Evolutionary conservation across 176 grass and related monocot species (phyloP).

Genomic region (Juncus inflexus): DNA sequence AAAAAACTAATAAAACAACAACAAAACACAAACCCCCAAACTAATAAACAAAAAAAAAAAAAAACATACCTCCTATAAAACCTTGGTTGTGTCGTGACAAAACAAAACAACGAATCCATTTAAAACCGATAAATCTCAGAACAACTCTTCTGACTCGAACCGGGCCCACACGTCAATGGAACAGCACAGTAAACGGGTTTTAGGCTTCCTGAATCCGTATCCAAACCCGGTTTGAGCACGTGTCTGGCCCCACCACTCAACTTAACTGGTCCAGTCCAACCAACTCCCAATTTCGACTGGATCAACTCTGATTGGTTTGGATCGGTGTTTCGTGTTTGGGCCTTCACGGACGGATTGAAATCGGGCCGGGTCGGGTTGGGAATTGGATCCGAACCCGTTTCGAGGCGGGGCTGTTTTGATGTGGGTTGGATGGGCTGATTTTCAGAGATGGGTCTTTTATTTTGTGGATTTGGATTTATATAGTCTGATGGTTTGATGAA

Average conservation of each 20-base stretch:
- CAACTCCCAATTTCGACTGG: not conserved
- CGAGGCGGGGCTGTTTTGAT: not conserved
- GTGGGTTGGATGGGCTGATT: not conserved
- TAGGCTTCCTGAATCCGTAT: slow-evolving; percentile 10
- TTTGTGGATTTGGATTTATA: slow-evolving; percentile 21
- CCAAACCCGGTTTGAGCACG: slow-evolving; percentile 16
- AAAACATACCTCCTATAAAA: slow-evolving; percentile 2
- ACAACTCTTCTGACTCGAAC: slow-evolving; percentile 14
- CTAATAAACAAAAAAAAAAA: slow-evolving; percentile 13
- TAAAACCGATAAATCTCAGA: slow-evolving; percentile 22
- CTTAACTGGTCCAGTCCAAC: slow-evolving; percentile 22
- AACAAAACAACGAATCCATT: slow-evolving; percentile 2
- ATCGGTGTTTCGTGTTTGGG: slow-evolving; percentile 13
- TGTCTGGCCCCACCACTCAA: slow-evolving; percentile 26
- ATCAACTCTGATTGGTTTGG: not conserved
- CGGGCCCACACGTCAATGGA: slow-evolving; percentile 1
- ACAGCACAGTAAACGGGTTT: slow-evolving; percentile 12
- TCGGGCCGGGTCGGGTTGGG: slow-evolving; percentile 5
- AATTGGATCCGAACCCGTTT: slow-evolving; percentile 1
- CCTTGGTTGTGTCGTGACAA: too few relatives aligned
- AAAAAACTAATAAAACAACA: slow-evolving; percentile 2
- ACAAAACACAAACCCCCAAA: slow-evolving; percentile 13
- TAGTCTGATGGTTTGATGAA: slow-evolving; percentile 17
- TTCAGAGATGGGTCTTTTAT: slow-evolving; percentile 22
- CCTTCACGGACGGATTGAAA: not conserved